Evolutionary conservation across 83 land plant species (phyloP).

Genomic region (Thuja plicata): DNA sequence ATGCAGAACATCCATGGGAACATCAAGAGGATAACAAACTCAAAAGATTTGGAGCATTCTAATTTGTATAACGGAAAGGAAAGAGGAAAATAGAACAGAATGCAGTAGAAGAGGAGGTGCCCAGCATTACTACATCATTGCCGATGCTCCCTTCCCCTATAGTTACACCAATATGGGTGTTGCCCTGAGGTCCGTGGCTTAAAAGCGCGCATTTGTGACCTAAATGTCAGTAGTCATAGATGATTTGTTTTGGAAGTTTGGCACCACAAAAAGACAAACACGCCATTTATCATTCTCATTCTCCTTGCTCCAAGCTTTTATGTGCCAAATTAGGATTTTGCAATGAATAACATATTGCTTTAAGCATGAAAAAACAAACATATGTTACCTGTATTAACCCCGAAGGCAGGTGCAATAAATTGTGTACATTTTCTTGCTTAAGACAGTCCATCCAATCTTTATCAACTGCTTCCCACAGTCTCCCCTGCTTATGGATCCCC

Average conservation of each 20-base stretch:
- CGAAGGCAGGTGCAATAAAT: slow-evolving; percentile 63
- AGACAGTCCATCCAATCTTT: slow-evolving; percentile 67
- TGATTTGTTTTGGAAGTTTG: no score
- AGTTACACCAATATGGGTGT: no score
- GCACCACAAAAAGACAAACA: no score
- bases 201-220: no score
- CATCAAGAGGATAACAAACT: background rate
- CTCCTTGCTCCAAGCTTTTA: background rate
- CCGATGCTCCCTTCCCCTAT: no score
- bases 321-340: background rate
- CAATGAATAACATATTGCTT: background rate
- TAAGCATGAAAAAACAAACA: background rate
- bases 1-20: no score
- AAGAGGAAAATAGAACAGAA: background rate
- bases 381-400: slow-evolving; percentile 45
- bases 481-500: slow-evolving; percentile 35
- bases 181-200: no score
- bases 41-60: background rate
- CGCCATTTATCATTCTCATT: no score
- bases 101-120: background rate
- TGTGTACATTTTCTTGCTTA: slow-evolving; percentile 44
- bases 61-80: background rate
- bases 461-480: slow-evolving; percentile 68
- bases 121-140: no score
- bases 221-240: no score